These are phyloP conservation scores for Entamoeba invadens DNA, from an alignment of 208 protist genomes.

Conservation along the genomic window DNA sequence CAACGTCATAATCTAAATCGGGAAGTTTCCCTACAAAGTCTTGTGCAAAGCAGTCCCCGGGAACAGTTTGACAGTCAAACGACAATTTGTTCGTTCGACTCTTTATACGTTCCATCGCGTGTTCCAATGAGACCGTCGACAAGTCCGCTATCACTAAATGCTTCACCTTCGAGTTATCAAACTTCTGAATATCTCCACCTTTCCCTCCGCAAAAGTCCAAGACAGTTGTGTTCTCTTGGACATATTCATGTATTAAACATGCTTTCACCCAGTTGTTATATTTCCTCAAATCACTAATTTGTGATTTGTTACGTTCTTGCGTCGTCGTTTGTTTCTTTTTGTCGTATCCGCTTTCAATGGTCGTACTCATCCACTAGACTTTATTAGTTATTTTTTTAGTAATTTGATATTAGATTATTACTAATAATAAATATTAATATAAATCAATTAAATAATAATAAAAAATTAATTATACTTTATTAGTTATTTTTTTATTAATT, in stretches of 20 bases:
- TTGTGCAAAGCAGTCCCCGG: neutral
- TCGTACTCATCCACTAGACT: too few relatives aligned
- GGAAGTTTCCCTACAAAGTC: neutral
- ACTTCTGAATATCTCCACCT: neutral
- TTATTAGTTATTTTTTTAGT: too few relatives aligned
- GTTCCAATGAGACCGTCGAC: neutral
- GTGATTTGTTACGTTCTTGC: neutral
- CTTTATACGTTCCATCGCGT: neutral
- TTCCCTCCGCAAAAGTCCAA: neutral
- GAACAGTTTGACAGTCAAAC: neutral
- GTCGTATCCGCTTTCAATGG: neutral
- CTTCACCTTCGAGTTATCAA: neutral
- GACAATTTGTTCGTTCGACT: too few relatives aligned
- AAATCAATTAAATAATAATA: too few relatives aligned
- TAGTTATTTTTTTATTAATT: too few relatives aligned
- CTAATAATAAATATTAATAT: too few relatives aligned
- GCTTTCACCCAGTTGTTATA: neutral
- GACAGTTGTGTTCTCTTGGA: neutral
- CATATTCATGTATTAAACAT: neutral
- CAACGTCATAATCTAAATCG: neutral
- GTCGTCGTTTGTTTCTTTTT: neutral
- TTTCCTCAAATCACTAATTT: neutral
- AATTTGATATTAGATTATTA: too few relatives aligned
- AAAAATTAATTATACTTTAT: too few relatives aligned
- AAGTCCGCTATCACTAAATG: neutral